Evolutionary conservation across 306 rosid species (phyloP), one percentile per base, ranked within the genome.

Genomic region (Sicyos baderoa): DNA sequence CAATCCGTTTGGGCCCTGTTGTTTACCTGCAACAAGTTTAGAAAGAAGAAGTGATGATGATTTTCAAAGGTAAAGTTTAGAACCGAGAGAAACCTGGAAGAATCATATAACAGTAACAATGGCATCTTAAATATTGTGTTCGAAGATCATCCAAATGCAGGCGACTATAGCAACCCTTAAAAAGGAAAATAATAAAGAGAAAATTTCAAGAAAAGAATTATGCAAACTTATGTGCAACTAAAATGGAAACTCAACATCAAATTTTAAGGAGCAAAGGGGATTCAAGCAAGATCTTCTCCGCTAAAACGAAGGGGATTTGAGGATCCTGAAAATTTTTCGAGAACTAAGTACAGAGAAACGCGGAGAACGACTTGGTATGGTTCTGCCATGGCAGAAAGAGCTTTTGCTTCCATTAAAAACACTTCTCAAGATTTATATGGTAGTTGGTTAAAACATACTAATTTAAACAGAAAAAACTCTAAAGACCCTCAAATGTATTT

Each of bases 1-100:
- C 29, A 25, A 25, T 25, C 3, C 3, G 72, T 54, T 76, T 75
- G 19, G 51, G 57, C 69, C 49, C 37, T 65, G 72, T 58, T 66
- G 59, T 73, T n/a, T 54, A 67, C 77, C 75, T 70, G 74, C 65
- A 35, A 66, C 53, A 80, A 71, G 76, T 32, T 56, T 58, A 79
- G n/a, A 78, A 35, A 4, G 4, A 3, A 25, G 3, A 25, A 25
- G 29, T 1, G 3, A 25, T 25, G 29, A 25, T 25, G 29, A 25
- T 25, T 25, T 25, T 25, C 3, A 25, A 3, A 3, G 3, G 29
- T 25, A 3, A 25, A 25, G 3, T 3, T 3, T 1, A 3, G 29
- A 25, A 25, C 2, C 1, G 2, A 25, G 1, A 25, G 3, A 25
- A 1, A 25, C 3, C 29, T 25, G 29, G 29, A 25, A 25, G 29